Percentiles rank a stretch among this genome's conserved stretches.
Evolutionary conservation across 1,284 basidiomycete genomes (phyloP).

Genomic region (Rhizopogon parksii): DNA sequence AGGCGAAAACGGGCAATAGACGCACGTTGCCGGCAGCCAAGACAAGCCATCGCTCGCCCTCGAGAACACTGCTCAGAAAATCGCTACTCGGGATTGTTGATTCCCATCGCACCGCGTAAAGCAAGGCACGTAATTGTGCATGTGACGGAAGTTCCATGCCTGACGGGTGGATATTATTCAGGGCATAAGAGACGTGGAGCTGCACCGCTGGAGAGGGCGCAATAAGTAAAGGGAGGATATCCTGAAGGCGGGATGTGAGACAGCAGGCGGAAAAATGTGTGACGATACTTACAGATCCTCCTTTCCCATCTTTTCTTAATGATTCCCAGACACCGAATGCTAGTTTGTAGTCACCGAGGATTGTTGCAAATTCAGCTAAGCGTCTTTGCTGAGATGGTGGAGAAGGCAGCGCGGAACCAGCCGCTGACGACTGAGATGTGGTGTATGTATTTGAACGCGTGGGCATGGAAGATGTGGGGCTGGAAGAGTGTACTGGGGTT

Average conservation of each 20-base stretch:
- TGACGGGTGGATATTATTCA: constrained; percentile 38
- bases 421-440: constrained; percentile 29
- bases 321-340: constrained; percentile 84
- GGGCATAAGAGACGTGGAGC: constrained; percentile 54
- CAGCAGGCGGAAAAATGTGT: constrained; percentile 6
- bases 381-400: constrained; percentile 68
- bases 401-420: constrained; percentile 23
- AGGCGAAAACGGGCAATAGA: constrained; percentile 2
- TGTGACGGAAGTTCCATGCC: constrained; percentile 48
- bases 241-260: constrained; percentile 34
- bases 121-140: constrained; percentile 56
- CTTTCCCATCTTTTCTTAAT: constrained; percentile 71
- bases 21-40: constrained; percentile 74
- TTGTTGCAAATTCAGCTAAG: constrained; percentile 94
- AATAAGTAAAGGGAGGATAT: constrained; percentile 65
- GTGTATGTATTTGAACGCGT: constrained; percentile 35
- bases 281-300: constrained; percentile 56
- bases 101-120: constrained; percentile 70
- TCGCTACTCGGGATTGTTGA: constrained; percentile 51
- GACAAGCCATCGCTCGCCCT: constrained; percentile 75
- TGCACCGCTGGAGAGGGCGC: constrained; percentile 55
- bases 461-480: constrained; percentile 38
- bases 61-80: constrained; percentile 48
- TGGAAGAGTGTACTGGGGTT: constrained; percentile 33
- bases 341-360: constrained; percentile 84